Conservation (phyloP, 176 grass and related monocot species). For the barley (Hordeum vulgare) region MorexV3_pseudomolecules_assembly NC_058519.1:561893393-561893892, state of each 20-base stretch:
- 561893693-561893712: not conserved
- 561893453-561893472: slow-evolving; percentile 22
- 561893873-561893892: no score
- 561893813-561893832: no score
- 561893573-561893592: slow-evolving; percentile 6
- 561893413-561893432: slow-evolving; percentile 64
- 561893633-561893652: not conserved
- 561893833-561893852: no score
- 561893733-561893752: not conserved
- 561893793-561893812: no score
- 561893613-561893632: slow-evolving; percentile 1
- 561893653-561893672: not conserved
- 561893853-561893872: no score
- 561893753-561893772: no score
- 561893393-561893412: slow-evolving; percentile 67
- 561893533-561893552: not conserved
- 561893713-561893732: not conserved
- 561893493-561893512: slow-evolving; percentile 20
- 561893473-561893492: slow-evolving; percentile 41
- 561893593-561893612: not conserved
- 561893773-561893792: no score
- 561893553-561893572: not conserved
- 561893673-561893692: not conserved
- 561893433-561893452: slow-evolving; percentile 51
- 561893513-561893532: not conserved